Conservation (phyloP, 768 basidiomycete species). For the Boletus sp. region DNA sequence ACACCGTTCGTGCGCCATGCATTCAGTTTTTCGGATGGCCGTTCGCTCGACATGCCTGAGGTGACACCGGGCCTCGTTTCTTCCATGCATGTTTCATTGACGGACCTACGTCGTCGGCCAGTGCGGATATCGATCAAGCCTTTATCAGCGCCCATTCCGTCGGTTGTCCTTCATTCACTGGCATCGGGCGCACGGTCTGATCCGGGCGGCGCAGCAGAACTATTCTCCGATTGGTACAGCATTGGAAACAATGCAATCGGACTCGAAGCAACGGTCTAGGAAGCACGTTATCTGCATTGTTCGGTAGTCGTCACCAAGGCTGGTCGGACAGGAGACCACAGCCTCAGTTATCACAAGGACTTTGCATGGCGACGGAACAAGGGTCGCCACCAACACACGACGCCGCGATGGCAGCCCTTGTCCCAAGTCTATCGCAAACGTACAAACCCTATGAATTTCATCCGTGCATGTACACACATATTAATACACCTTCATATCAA, state of each 20-base stretch:
- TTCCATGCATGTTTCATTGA: not conserved
- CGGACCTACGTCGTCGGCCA: not conserved
- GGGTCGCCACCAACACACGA: not conserved
- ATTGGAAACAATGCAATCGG: slow-evolving; percentile 1
- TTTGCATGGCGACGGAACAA: not conserved
- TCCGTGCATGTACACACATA: not conserved
- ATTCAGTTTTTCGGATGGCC: no score
- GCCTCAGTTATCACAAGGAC: not conserved
- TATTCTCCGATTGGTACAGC: not conserved
- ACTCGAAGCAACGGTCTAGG: not conserved
- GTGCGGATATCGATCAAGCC: no score
- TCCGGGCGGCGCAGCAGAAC: not conserved
- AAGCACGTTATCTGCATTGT: not conserved
- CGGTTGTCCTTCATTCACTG: not conserved
- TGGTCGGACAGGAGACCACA: not conserved
- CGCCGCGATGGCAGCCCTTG: not conserved
- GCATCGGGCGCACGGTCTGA: not conserved
- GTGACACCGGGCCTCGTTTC: not conserved
- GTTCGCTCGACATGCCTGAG: no score
- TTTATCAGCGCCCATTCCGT: not conserved
- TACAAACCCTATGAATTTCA: not conserved
- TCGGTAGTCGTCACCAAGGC: not conserved
- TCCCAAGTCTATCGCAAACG: not conserved
- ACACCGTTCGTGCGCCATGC: no score
- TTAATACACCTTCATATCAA: not conserved